phyloP scores from a whole-genome alignment of 257 asterid genomes.

The Solanum ossicruentum region DNA sequence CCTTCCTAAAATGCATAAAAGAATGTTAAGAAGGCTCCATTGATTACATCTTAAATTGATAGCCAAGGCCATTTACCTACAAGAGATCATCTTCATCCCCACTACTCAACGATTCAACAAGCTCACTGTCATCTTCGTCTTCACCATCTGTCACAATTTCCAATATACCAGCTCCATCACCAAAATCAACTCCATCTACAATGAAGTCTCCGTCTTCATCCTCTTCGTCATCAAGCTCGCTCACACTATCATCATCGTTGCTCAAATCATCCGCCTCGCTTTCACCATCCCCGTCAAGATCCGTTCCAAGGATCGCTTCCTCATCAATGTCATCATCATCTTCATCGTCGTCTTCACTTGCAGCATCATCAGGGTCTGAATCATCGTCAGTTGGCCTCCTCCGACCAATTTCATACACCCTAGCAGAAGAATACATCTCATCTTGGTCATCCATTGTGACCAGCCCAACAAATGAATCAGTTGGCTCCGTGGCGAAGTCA shows the following conservation, averaged over 20 bases:
- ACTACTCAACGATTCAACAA: conserved; percentile 53
- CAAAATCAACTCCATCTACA: conserved; percentile 48
- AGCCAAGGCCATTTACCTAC: not conserved
- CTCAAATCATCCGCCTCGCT: conserved; percentile 67
- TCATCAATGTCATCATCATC: conserved; percentile 54
- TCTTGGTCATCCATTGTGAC: conserved; percentile 92
- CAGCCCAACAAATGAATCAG: conserved; percentile 90
- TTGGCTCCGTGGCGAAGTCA: conserved; percentile 82
- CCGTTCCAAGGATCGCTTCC: conserved; percentile 47
- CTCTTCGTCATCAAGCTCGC: conserved; percentile 72
- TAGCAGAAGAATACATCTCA: conserved; percentile 89
- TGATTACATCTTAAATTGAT: not conserved
- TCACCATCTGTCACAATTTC: conserved; percentile 66
- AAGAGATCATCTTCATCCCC: conserved; percentile 57
- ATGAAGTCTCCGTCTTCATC: conserved; percentile 73
- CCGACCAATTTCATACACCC: conserved; percentile 88
- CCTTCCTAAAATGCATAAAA: not conserved
- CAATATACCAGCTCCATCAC: conserved; percentile 44
- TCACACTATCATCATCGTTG: conserved; percentile 43
- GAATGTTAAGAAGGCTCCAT: not conserved
- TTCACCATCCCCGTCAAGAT: conserved; percentile 55
- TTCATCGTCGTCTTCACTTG: conserved; percentile 71
- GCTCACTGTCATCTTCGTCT: conserved; percentile 57
- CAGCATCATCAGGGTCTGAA: conserved; percentile 97
- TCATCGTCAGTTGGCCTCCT: conserved; percentile 90